Base-by-base conservation (phyloP, 768 basidiomycete genomes). In the Boletellus ananas region DNA sequence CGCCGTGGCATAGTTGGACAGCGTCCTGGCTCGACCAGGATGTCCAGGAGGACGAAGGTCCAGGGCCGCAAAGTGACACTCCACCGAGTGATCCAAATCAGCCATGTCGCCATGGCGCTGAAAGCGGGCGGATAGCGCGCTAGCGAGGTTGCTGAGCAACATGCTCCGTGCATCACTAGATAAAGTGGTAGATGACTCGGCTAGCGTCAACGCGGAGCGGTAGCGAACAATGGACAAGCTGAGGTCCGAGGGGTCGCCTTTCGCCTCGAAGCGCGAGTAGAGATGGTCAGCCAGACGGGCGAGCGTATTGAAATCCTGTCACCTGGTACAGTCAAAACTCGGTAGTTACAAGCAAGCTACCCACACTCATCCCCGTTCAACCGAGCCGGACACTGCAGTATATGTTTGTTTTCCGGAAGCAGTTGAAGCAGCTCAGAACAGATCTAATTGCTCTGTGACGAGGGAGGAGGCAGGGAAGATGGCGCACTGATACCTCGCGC, bases 1-100 rank as follows among this genome's bases (percentile, higher is more conserved):
- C 9, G 56, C 60, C 20, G 58, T 59, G 5, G 65, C 68, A 43
- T 70, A 65, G 35, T 64, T 65, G 35, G 58, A 61, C 27, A 72
- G 25, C 10, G 58, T 45, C 35, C 41, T 58, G 29, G 59, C 44
- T 34, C 57, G 56, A n/a, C 60, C 55, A 12, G 67, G 58, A 42
- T 69, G 61, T 13, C 57, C 58, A 27, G 56, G 45, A 43, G 63
- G 58, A 25, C 63, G 54, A 43, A 67, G 53, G n/a, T 61, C 50
- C 43, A 70, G 50, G 11, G 63, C 65, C 0, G 57, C 49, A 34
- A 58, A 45, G 36, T 66, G 56, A 48, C 54, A 67, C 37, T 67
- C 59, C 5, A 67, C 58, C 5, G 66, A 66, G 21, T 56, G 58
- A n/a, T 57, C 55, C 16, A 68, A 42, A 43, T 68, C 66, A 20